phyloP scores from a whole-genome alignment of 176 grass and related monocot genomes.

The Lolium perenne region DNA sequence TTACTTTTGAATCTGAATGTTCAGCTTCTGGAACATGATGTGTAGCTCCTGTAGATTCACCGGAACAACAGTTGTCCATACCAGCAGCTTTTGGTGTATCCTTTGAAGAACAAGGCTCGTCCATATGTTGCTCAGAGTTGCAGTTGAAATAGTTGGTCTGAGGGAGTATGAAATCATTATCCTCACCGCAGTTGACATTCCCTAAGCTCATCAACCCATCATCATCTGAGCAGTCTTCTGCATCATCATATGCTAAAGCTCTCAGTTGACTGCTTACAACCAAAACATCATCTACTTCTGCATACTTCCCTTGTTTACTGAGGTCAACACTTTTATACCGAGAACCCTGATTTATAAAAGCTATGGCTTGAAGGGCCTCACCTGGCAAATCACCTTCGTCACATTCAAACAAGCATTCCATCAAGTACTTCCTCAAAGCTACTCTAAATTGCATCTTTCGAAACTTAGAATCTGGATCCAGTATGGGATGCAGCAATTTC shows the following conservation, averaged over 20 bases:
- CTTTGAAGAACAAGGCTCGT: constrained; percentile 33
- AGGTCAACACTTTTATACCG: neutral
- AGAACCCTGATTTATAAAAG: constrained; percentile 23
- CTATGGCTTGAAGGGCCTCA: constrained; percentile 19
- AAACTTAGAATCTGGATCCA: constrained; percentile 35
- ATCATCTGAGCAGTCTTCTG: constrained; percentile 8
- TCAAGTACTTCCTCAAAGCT: constrained; percentile 30
- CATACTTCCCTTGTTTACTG: constrained; percentile 8
- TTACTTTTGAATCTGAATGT: neutral
- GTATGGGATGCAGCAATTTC: constrained; percentile 25
- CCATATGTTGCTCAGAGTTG: neutral
- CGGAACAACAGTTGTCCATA: neutral
- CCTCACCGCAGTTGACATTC: neutral
- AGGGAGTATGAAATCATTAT: constrained; percentile 38
- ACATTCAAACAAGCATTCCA: constrained; percentile 46
- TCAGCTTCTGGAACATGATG: neutral
- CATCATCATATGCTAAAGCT: constrained; percentile 27
- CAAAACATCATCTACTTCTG: constrained; percentile 36
- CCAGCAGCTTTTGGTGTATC: neutral
- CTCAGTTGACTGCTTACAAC: constrained; percentile 41
- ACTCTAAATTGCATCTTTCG: constrained; percentile 4
- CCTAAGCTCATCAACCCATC: neutral
- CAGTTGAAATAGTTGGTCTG: constrained; percentile 25
- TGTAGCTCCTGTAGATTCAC: neutral
- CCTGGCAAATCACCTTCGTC: constrained; percentile 41